Evolutionary conservation across 768 basidiomycete genomes (phyloP).

Genomic region (Tricholoma sp.): DNA sequence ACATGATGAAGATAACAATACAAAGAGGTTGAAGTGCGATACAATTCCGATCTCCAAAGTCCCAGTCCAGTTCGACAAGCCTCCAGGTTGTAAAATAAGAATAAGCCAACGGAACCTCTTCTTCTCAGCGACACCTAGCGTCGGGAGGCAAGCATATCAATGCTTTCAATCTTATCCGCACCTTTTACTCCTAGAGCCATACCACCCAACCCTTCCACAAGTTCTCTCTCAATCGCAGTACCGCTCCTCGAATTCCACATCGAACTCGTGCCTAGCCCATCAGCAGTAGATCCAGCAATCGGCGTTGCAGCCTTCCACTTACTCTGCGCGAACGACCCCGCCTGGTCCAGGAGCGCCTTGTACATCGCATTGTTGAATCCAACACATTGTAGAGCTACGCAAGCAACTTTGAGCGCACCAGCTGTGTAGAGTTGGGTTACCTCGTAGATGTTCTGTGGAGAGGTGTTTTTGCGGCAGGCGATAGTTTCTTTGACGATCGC

Average conservation of each 20-base stretch:
- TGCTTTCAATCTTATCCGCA: conserved; percentile 14
- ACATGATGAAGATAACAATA: background rate
- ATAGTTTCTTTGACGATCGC: conserved; percentile 70
- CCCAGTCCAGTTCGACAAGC: background rate
- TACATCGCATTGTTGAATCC: conserved; percentile 71
- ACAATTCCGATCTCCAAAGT: background rate
- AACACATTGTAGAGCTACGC: conserved; percentile 69
- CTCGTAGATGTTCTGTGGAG: conserved; percentile 76
- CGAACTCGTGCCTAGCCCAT: conserved; percentile 9
- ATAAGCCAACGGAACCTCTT: conserved; percentile 3
- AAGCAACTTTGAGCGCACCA: conserved; percentile 69
- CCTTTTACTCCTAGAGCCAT: conserved; percentile 14
- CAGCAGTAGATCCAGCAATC: conserved; percentile 4
- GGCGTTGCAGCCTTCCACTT: conserved; percentile 26
- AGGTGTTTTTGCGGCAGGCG: conserved; percentile 63
- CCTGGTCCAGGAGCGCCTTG: conserved; percentile 59
- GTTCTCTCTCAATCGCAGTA: conserved; percentile 1
- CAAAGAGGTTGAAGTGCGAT: background rate
- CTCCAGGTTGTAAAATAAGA: background rate
- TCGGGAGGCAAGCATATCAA: conserved; percentile 4
- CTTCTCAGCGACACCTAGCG: conserved; percentile 8
- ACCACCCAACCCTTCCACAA: conserved; percentile 8
- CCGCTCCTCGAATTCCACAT: conserved; percentile 8
- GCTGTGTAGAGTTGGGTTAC: conserved; percentile 64
- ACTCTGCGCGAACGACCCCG: conserved; percentile 39